Evolutionary conservation across 2,329 filamentous ascomycete genomes (phyloP), one percentile per base, ranked within the genome.

Genomic region (Cordyceps cateniannulata): DNA sequence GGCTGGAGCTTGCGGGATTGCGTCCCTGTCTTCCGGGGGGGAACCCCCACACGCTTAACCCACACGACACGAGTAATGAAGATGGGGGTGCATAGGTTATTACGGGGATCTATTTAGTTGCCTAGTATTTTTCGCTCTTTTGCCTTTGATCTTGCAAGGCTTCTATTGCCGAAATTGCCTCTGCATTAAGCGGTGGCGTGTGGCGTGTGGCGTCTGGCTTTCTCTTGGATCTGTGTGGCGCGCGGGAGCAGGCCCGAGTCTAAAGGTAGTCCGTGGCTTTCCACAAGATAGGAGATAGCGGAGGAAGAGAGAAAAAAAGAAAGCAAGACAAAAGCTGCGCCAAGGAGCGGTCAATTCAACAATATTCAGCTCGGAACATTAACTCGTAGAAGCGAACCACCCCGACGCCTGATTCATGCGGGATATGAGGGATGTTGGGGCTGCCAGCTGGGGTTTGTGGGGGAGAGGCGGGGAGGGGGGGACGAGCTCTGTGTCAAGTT

Each of bases 391-490:
- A n/a, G 25, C 22, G 32, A 53, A 6, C 8, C 50, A 53, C 9
- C 29, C n/a, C 38, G 42, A 56, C 40, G 40, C 42, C 42, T 54
- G n/a, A 56, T 32, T 10, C 16, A 47, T 22, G 42, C n/a, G n/a
- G 9, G 38, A 42, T 20, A 45, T n/a, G n/a, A 54, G 22, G 40
- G n/a, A 29, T 20, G 42, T 9, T 38, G 42, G 54, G 42, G 42
- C 40, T 25, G 53, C n/a, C 42, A 56, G 53, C 42, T 56, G 53
- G 44, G 25, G 54, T 22, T 48, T 56, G 54, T 56, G 54, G 54
- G 54, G 54, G 54, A 38, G 7, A 45, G 27, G 54, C 54, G 54
- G 53, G 53, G 51, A 54, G 49, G 8, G 16, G 42, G n/a, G 42
- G 42, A 4, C 16, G 4, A 42, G 38, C 14, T n/a, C 38, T 18